Base-by-base conservation (phyloP, 208 protist species). In the Wallacemonas rigidus region DNA sequence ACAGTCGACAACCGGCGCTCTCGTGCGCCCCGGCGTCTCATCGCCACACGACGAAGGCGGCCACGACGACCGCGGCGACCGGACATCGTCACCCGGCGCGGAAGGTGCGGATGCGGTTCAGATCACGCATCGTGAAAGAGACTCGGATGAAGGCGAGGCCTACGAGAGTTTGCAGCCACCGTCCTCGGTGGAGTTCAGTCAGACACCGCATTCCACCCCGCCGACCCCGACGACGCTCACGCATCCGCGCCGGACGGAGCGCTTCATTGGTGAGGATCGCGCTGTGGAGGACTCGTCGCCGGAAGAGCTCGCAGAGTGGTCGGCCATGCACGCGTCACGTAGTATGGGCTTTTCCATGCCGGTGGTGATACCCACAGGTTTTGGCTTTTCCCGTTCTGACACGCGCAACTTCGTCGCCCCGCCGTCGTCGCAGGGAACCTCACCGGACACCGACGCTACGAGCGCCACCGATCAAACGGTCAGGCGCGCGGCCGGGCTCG, bases 381-480 rank as follows among this genome's bases (percentile, higher is more conserved):
- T 62, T 9, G 56, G 38, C 36, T 6, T 5, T 6, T 62, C 56
- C 6, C 56, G 26, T 8, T 65, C 41, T 6, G 60, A 65, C 60
- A 65, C 60, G 12, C 60, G 60, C 43, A 65, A 51, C 60, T 65
- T 65, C 40, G 5, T 65, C 8, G 41, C 60, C 11, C 60, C 60
- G 26, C 60, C 60, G 40, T 5, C 40, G 53, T 36, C 14, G 26
- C 26, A 26, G 26, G 26, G 26, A 26, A 26, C 26, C 26, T 26
- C 26, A 26, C 26, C 26, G 26, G 26, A 26, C 26, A 26, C 26
- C 26, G 26, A 26, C 26, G 26, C 26, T 26, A 26, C 26, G 26
- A 26, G 26, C 26, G 26, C 26, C 26, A 26, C 26, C 26, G 26
- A 26, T 26, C 26, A 26, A 26, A 26, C 0, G 26, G 26, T 26